Base-by-base conservation (phyloP, 2,329 filamentous ascomycete species). In the Fusarium sp. region DNA sequence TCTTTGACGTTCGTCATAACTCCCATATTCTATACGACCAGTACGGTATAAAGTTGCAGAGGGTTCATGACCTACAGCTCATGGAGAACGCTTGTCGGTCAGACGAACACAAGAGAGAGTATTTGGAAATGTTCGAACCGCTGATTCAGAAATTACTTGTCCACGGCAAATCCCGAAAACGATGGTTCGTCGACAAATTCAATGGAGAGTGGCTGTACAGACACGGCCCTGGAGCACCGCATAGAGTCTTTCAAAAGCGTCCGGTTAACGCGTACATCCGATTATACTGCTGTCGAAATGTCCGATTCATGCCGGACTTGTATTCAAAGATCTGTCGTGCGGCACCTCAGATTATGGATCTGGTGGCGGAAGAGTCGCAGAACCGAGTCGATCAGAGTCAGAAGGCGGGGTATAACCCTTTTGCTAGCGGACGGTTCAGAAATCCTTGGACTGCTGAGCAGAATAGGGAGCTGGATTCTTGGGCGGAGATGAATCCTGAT, bases 81-180 rank as follows among this genome's bases (percentile, higher is more conserved):
- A 40, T 54, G 50, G 33, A 54, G 23, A 40, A 28, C 3, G 33
- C 50, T 8, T 5, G 9, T 18, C 13, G 23, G 19, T 10, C 46
- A 21, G 6, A 11, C 0, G 6, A 3, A 21, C 3, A 5, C 13
- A 1, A 38, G 3, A 37, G 13, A n/a, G 13, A 2, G 19, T 1
- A 25, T 11, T 2, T 53, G 5, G 3, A 28, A 4, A 13, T 2
- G 1, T 35, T 53, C 7, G 50, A 53, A 0, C 15, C 33, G 7
- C 2, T 37, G 5, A 19, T 38, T 8, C 5, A 37, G 7, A 28
- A 5, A 6, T 15, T 16, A 1, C 28, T 49, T 8, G 2, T 3
- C 3, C 5, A 5, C 16, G 30, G 47, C 0, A 9, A 1, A 9
- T 4, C 3, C 15, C 19, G 50, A 5, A 37, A 21, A 12, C 2